Conservation (phyloP, 2,329 filamentous ascomycete species). For the Xylaria sp. region DNA sequence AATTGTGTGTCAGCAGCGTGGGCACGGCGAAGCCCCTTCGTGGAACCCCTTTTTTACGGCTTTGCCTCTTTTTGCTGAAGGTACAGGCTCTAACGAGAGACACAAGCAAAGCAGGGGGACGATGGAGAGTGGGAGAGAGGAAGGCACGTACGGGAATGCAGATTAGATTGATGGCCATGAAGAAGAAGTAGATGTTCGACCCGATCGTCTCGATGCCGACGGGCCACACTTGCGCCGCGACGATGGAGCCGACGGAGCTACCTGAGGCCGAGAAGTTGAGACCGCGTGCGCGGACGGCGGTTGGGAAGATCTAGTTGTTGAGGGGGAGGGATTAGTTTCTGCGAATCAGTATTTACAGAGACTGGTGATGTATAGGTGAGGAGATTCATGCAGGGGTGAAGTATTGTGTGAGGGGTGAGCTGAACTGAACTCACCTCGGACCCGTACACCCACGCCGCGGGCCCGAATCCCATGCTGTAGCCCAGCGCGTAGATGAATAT, state of each 20-base stretch:
- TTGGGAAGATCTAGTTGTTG: constrained; percentile 57
- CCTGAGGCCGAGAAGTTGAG: constrained; percentile 61
- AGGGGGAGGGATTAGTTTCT: not conserved
- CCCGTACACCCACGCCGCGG: constrained; percentile 64
- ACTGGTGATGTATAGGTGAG: too few species aligned
- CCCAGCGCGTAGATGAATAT: constrained; percentile 65
- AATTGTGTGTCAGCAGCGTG: too few species aligned
- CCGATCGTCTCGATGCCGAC: constrained; percentile 57
- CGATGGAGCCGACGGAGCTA: constrained; percentile 60
- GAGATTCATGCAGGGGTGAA: not conserved
- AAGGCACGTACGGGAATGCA: constrained; percentile 49
- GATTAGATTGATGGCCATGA: constrained; percentile 57
- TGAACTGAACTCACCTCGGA: constrained; percentile 50
- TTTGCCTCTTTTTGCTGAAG: not conserved
- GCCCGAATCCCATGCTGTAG: constrained; percentile 63
- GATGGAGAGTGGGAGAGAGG: not conserved
- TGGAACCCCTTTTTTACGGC: too few species aligned
- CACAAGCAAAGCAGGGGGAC: not conserved
- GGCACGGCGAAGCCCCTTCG: too few species aligned
- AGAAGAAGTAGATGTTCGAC: constrained; percentile 61
- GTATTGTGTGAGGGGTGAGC: too few species aligned
- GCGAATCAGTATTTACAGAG: too few species aligned
- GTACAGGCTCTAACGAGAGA: not conserved
- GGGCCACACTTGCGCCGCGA: constrained; percentile 61
- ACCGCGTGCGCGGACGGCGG: constrained; percentile 59